phyloP scores from a whole-genome alignment of 345 rosid genomes.

The Eucalyptus leucophloia region DNA sequence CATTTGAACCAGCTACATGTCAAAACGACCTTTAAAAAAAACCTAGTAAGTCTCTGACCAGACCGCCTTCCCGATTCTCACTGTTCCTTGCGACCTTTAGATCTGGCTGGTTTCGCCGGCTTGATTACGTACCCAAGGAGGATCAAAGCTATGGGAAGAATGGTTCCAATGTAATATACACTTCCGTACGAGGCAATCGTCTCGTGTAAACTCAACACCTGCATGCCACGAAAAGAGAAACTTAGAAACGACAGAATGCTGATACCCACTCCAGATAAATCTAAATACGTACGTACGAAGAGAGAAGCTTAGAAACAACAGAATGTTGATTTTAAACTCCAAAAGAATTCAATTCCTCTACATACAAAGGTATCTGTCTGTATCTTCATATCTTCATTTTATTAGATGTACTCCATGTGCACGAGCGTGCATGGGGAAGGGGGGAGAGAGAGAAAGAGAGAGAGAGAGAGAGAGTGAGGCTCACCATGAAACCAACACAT shows the following conservation, averaged over 20 bases:
- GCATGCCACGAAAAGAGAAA: neutral
- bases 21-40: neutral
- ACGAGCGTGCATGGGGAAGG: neutral
- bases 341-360: neutral
- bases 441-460: neutral
- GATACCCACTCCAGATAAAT: neutral
- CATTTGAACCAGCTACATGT: neutral
- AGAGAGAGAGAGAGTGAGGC: neutral
- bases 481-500: constrained; percentile 85
- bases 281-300: neutral
- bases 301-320: neutral
- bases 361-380: neutral
- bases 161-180: constrained; percentile 72
- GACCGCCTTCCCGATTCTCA: neutral
- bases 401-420: neutral
- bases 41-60: neutral
- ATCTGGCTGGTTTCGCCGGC: constrained; percentile 54
- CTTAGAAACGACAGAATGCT: neutral
- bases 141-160: constrained; percentile 48
- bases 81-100: constrained; percentile 39
- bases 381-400: neutral
- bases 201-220: constrained; percentile 79
- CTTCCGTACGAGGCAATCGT: constrained; percentile 60
- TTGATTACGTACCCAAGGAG: constrained; percentile 50
- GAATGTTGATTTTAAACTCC: neutral